phyloP scores from a whole-genome alignment of 441 rosid genomes.

The Erodium texanum region DNA sequence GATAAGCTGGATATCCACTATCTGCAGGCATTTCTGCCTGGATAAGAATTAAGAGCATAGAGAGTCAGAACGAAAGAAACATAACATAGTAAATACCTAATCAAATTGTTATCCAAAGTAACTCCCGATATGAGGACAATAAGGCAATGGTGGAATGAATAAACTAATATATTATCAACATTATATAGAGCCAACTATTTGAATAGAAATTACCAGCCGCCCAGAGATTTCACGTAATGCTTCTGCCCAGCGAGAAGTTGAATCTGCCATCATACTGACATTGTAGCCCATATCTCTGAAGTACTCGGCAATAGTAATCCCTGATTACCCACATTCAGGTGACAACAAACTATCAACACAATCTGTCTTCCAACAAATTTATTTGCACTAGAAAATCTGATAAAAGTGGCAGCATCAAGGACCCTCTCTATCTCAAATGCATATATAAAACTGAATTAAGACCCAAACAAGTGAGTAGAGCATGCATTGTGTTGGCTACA shows the following conservation, averaged over 20 bases:
- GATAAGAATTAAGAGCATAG: constrained; percentile 21
- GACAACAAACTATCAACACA: constrained; percentile 9
- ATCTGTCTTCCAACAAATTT: neutral
- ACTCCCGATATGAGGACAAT: neutral
- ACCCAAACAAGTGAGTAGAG: neutral
- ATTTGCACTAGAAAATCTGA: neutral
- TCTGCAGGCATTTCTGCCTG: constrained; percentile 99
- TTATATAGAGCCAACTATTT: neutral
- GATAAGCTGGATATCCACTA: constrained; percentile 99
- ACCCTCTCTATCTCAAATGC: neutral
- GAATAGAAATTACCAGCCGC: constrained; percentile 33
- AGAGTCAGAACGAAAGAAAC: constrained; percentile 7
- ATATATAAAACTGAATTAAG: neutral
- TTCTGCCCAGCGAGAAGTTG: constrained; percentile 99
- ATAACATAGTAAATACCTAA: constrained; percentile 22
- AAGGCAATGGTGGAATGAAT: neutral
- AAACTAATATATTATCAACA: neutral
- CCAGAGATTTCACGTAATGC: constrained; percentile 99
- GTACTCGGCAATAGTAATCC: constrained; percentile 91
- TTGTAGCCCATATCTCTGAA: constrained; percentile 99
- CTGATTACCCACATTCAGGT: constrained; percentile 32
- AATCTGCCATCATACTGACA: constrained; percentile 99
- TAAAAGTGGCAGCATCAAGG: constrained; percentile 3
- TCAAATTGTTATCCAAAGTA: neutral
- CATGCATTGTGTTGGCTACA: too few relatives aligned